These are phyloP conservation scores for Oropetium thomaeum DNA, from an alignment of 176 grass and related monocot genomes.

Conservation along the genomic window DNA sequence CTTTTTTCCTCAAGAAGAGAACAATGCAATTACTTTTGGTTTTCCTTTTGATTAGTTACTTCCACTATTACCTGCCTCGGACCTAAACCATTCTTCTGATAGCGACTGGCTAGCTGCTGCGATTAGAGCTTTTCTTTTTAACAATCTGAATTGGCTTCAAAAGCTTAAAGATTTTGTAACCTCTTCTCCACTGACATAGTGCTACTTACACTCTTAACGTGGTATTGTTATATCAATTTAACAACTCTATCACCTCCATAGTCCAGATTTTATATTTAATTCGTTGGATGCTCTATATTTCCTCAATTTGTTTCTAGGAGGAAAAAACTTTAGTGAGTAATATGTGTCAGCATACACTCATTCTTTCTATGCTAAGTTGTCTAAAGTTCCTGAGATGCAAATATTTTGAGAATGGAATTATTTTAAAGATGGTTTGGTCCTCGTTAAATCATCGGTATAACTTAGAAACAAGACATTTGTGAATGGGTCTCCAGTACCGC, in stretches of 20 bases:
- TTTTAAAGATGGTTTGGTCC: too few relatives aligned
- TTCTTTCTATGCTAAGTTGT: not conserved
- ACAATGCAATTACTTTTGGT: not conserved
- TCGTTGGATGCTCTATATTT: not conserved
- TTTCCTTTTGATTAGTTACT: not conserved
- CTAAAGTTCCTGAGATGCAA: not conserved
- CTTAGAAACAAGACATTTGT: too few relatives aligned
- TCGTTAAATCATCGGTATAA: too few relatives aligned
- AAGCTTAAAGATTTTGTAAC: not conserved
- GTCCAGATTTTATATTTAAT: not conserved
- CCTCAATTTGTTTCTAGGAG: not conserved
- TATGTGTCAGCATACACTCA: too few relatives aligned
- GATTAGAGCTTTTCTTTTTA: not conserved
- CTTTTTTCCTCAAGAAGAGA: not conserved
- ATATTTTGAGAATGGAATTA: not conserved
- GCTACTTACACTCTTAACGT: too few relatives aligned
- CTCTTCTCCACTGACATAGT: not conserved
- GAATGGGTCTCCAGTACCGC: not conserved
- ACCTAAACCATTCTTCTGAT: not conserved
- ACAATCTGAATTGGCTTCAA: not conserved
- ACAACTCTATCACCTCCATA: not conserved
- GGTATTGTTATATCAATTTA: not conserved
- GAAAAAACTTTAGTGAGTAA: not conserved
- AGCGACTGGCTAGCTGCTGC: not conserved
- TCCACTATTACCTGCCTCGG: not conserved